These are phyloP conservation scores for Mycena filopes DNA, from an alignment of 768 basidiomycete genomes.

Conservation along the genomic window DNA sequence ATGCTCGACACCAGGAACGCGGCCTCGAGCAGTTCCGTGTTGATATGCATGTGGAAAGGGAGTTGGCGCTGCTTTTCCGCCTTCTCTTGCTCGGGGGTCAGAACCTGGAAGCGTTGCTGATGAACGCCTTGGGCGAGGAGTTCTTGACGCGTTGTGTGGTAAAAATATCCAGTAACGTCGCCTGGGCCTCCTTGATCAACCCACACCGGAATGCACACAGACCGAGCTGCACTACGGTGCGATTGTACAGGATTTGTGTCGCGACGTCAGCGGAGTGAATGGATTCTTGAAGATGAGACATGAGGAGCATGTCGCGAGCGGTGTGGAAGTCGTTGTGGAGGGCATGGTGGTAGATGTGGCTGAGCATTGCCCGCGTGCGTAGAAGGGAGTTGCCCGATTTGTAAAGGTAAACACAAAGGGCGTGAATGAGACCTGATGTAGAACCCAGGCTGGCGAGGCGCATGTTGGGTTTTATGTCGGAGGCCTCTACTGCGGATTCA, in stretches of 20 bases:
- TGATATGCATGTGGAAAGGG: conserved; percentile 99
- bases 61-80: conserved; percentile 95
- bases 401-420: conserved; percentile 93
- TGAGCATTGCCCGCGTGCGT: conserved; percentile 96
- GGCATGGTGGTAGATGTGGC: conserved; percentile 97
- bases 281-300: conserved; percentile 98
- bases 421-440: conserved; percentile 85
- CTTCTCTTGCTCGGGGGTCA: conserved; percentile 96
- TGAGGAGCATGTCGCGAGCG: conserved; percentile 96
- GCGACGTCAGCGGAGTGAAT: conserved; percentile 96
- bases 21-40: conserved; percentile 96
- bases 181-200: conserved; percentile 92
- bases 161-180: conserved; percentile 94
- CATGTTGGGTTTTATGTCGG: conserved; percentile 71
- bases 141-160: conserved; percentile 96
- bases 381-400: conserved; percentile 90
- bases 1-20: conserved; percentile 99
- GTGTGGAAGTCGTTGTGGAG: conserved; percentile 97
- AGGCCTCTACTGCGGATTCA: conserved; percentile 72
- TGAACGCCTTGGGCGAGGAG: conserved; percentile 96
- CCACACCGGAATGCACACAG: conserved; percentile 97
- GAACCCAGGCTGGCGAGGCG: conserved; percentile 63
- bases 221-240: conserved; percentile 96
- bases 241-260: conserved; percentile 98
- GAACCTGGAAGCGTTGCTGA: conserved; percentile 86